Evolutionary conservation across 306 rosid species (phyloP), one percentile per base, ranked within the genome.

Genomic region (Fagus sylvatica): DNA sequence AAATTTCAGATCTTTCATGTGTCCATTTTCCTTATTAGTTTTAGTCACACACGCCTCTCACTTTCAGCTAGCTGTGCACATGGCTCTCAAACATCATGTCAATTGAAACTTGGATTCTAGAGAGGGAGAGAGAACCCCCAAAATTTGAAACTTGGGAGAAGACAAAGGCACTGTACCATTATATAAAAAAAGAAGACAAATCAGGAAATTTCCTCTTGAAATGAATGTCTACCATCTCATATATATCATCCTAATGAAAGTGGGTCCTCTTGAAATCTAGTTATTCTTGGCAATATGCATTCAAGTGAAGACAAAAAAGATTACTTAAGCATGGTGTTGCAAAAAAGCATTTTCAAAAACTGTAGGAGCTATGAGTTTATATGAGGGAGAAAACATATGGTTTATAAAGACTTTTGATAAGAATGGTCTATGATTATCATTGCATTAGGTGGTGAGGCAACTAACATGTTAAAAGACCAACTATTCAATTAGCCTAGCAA

Each of bases 201-300:
- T 43, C 22, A 71, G 61, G 73, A 64, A 62, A 34, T 72, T 72
- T 72, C 73, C 78, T 73, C 57, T 28, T 9, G 8, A 54, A 54
- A 64, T 13, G 53, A 54, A 41, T 6, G 4, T 16, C 32, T 49
- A 60, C 46, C 30, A 57, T 72, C 71, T 59, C 54, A 15, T 53
- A 60, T 51, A 33, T 48, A 36, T 48, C 19, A 49, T n/a, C 53
- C 65, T 71, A 7, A 59, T 69, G 9, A 16, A 67, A 30, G 46
- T 13, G 37, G 15, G 4, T 15, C 39, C 5, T 61, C 4, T 61
- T 33, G n/a, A 33, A 28, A 61, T 28, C 41, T 61, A 33, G 68
- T 61, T 40, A 61, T 61, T 30, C 17, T 4, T 33, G 41, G 68
- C 41, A 33, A 46, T 33, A 12, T 61, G 68, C 9, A 32, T 61